Base-by-base conservation (phyloP, 345 rosid genomes). In the Camelina neglecta region DNA sequence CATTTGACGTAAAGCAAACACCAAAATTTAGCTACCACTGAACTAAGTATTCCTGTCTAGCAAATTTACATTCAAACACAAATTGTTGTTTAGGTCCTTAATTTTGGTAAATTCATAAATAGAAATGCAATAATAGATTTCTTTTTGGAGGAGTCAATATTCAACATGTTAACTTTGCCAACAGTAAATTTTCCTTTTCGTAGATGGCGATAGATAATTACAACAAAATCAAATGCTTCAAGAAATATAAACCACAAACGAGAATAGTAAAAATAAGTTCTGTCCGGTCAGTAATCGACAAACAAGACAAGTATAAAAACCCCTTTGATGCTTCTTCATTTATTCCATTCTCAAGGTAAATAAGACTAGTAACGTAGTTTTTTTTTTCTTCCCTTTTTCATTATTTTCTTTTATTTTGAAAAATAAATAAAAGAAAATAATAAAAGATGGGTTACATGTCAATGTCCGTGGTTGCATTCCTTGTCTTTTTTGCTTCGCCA, bases 401-500 rank as follows among this genome's bases (percentile, higher is more conserved):
- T 77, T 71, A 56, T 71, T 70, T 76, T 76, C 71, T 76, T 76
- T 62, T 76, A 68, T 76, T 45, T 63, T 44, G 6, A 26, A n/a
- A 65, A 16, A 63, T 2, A 51, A 51, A 51, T 51, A 51, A 50
- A 50, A 50, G 18, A 64, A 77, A 70, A 38, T 56, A 70, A 63
- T 16, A 31, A 55, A 69, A 23, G 50, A 72, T 72, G 75, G 75
- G 60, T 38, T 72, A 61, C 67, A 50, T 23, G n/a, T 61, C 60
- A 59, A 4, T 71, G 15, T 38, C 31, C 4, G n/a, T 50, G 20
- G 60, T 72, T 72, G 60, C 68, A 36, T 38, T 61, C 16, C 12
- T 72, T 1, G 50, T 72, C 0, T 7, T 39, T 13, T 36, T 72
- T 48, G 67, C 59, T 41, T 71, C 60, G 0, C 68, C 75, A 9